Evolutionary conservation across 2,329 filamentous ascomycete genomes (phyloP), one percentile per base, ranked within the genome.

Genomic region (Microdochium paspali): DNA sequence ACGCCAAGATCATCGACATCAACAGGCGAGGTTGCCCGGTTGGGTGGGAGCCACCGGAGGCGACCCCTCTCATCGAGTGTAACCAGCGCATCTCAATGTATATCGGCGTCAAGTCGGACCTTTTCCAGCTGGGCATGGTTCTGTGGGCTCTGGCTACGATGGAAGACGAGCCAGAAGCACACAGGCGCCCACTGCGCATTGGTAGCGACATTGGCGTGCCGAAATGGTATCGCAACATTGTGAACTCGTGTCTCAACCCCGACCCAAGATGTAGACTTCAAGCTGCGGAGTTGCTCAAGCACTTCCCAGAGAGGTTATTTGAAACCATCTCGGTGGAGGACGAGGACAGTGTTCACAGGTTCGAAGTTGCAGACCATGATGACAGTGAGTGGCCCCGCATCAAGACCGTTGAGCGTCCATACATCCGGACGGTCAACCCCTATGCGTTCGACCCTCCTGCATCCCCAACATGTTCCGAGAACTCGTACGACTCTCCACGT

Each of bases 1-100:
- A 96, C 59, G 93, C 91, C 9, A 91, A 94, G 59, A 97, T 98
- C 55, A 98, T 98, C 60, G 93, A 98, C 65, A 96, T 98, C 69
- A 98, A 98, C 68, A 79, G 93, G 47, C 78, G 93, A 57, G 93
- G 93, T n/a, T 98, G 93, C 58, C 93, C 93, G 0, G 87, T 97
- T 4, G 91, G 91, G 23, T 98, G 93, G 93, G 93, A 98, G 56
- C 90, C 93, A 2, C 93, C 93, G 4, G 93, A 98, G 66, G 85
- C 94, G 48, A 85, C 84, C 15, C 78, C 80, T 5, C 80, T 97
- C 47, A 89, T 97, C 51, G 84, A 91, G 54, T 90, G 84, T 64
- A 87, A 87, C 49, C 90, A 96, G 64, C 80, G 89, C 25, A 90
- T 98, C 46, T 86, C 87, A 43, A 95, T 97, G 84, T 96, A 95